Evolutionary conservation across 441 rosid species (phyloP).

Genomic region (Corymbia citriodora): DNA sequence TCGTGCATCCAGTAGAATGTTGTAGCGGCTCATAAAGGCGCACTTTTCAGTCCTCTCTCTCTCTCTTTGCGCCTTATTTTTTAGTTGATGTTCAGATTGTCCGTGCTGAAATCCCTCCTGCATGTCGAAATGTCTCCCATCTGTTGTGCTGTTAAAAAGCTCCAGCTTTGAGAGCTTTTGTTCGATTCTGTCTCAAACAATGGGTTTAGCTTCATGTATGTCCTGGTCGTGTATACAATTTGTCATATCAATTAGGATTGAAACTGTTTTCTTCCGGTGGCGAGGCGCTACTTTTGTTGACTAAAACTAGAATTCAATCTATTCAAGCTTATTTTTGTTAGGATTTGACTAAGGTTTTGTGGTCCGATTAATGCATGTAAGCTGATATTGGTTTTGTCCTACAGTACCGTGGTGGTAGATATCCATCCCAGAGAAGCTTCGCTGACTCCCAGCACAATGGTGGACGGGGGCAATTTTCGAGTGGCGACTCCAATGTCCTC

Average conservation of each 20-base stretch:
- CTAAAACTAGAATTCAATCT: not conserved
- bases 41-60: not conserved
- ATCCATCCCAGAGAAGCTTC: constrained; percentile 37
- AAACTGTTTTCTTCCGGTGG: not conserved
- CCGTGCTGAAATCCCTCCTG: not conserved
- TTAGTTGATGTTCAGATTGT: not conserved
- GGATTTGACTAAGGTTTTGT: not conserved
- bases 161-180: not conserved
- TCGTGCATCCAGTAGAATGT: not conserved
- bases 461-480: constrained; percentile 33
- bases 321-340: not conserved
- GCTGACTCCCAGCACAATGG: constrained; percentile 30
- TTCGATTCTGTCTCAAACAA: not conserved
- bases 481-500: constrained; percentile 43
- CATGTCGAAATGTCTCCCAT: not conserved
- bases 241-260: not conserved
- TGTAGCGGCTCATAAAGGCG: not conserved
- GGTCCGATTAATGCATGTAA: not conserved
- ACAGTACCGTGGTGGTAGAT: constrained; percentile 59
- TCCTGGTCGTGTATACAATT: not conserved
- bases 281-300: not conserved
- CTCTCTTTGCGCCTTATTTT: not conserved
- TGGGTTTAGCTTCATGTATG: not conserved
- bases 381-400: not conserved
- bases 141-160: not conserved